Evolutionary conservation across 2,329 filamentous ascomycete species (phyloP).

Genomic region (Periconia sp.): DNA sequence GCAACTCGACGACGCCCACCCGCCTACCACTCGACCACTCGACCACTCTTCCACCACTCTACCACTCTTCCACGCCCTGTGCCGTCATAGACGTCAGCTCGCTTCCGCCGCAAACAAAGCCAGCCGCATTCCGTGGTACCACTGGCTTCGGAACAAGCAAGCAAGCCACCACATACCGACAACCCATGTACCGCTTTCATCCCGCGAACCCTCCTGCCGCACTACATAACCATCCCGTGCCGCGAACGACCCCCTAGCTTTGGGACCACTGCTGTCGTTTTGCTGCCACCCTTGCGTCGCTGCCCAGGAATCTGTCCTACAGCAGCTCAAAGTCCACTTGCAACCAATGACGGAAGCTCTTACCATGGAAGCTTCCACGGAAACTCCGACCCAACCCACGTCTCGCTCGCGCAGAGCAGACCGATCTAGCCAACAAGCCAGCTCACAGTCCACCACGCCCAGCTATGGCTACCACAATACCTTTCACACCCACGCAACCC

Average conservation of each 20-base stretch:
- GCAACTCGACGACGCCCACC: too few species aligned
- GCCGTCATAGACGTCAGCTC: too few species aligned
- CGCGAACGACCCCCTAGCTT: conserved; percentile 1
- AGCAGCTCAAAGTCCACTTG: not conserved
- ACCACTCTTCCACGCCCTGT: too few species aligned
- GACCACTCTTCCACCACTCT: too few species aligned
- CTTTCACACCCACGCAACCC: conserved; percentile 46
- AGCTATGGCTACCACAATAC: conserved; percentile 52
- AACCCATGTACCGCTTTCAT: conserved; percentile 15
- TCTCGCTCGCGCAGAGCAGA: conserved; percentile 20
- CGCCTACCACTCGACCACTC: too few species aligned
- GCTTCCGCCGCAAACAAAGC: too few species aligned
- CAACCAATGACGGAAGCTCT: not conserved
- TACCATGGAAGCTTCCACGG: conserved; percentile 12
- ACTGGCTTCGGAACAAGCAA: conserved; percentile 7
- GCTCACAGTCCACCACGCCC: conserved; percentile 26
- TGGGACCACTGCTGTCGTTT: too few species aligned
- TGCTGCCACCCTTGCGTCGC: not conserved
- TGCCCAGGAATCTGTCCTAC: not conserved
- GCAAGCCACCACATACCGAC: conserved; percentile 6
- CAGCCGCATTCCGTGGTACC: conserved; percentile 12
- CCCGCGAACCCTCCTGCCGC: conserved; percentile 5
- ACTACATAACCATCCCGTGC: conserved; percentile 7
- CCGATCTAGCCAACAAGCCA: conserved; percentile 6
- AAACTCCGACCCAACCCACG: not conserved